Base-by-base conservation (phyloP, 805 yeast species). In the Barnettozyma sp. region DNA sequence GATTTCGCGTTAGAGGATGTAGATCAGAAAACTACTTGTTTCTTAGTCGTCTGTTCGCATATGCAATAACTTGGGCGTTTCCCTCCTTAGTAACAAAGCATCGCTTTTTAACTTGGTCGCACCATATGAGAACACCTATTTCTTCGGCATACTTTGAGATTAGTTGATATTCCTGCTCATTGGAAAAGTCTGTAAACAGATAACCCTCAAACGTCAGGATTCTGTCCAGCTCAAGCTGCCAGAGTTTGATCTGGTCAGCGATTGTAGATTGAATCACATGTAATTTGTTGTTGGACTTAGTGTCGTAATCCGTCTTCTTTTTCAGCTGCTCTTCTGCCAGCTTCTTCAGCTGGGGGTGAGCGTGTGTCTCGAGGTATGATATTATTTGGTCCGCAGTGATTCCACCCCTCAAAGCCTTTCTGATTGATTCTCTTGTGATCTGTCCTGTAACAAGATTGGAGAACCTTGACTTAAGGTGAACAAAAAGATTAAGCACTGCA, bases 151-250 rank as follows among this genome's bases (percentile, higher is more conserved):
- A 92, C 34, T 72, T 72, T 28, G 74, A 71, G 24, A 86, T 66
- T 16, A 73, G 63, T 22, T 79, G 82, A 56, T 74, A 92, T 56
- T 92, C 97, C 42, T 75, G 72, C 36, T 73, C 81, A 41, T 69
- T 80, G 17, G 79, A 67, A 56, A 92, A 92, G 49, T 90, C 96
- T 39, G 85, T 80, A 62, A 84, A 92, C 30, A 92, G 59, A 40
- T 80, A 87, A 0, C 99, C 99, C 20, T 79, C 85, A 34, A 76
- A 82, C 1, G 92, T 74, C 47, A 82, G 78, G 45, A 92, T 84
- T 60, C 99, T 73, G 57, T 92, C 97, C 62, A 88, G 61, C 56
- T 92, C 99, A 41, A 92, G 66, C 63, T 92, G 97, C 99, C 99
- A 92, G 35, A 92, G 67, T 54, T 78, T 80, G 48, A 92, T 84